Conservation (phyloP, 2,329 filamentous ascomycete genomes). For the Beauveria brongniartii region DNA sequence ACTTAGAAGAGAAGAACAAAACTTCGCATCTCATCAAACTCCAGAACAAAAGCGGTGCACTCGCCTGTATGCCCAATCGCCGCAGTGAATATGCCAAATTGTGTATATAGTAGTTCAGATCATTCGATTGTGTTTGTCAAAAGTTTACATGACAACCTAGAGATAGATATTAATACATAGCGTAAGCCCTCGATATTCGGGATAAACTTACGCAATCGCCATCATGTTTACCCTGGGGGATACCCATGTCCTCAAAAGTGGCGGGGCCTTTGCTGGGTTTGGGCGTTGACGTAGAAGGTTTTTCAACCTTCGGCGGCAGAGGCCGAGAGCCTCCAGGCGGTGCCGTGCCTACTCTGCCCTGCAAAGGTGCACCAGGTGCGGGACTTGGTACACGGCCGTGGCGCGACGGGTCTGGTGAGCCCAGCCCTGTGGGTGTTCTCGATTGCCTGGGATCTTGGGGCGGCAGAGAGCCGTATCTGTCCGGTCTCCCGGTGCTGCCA, state of each 20-base stretch:
- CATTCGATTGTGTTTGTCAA: not conserved
- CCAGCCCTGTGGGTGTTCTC: constrained; percentile 16
- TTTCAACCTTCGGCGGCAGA: constrained; percentile 3
- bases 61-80: not conserved
- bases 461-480: constrained; percentile 26
- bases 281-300: constrained; percentile 26
- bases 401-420: constrained; percentile 14
- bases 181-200: not conserved
- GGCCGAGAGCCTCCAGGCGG: constrained; percentile 25
- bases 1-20: not conserved
- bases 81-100: not conserved
- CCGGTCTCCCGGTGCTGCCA: constrained; percentile 18
- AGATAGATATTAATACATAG: not conserved
- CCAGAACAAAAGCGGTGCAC: not conserved
- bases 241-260: constrained; percentile 98
- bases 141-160: constrained; percentile 8
- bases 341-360: constrained; percentile 29
- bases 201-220: constrained; percentile 70
- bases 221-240: constrained; percentile 75
- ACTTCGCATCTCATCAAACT: not conserved
- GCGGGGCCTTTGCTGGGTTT: constrained; percentile 66
- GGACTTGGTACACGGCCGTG: constrained; percentile 16
- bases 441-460: constrained; percentile 16
- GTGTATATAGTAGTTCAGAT: not conserved
- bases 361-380: constrained; percentile 11